phyloP scores from a whole-genome alignment of 805 yeast species.

The Candida suzukii region DNA sequence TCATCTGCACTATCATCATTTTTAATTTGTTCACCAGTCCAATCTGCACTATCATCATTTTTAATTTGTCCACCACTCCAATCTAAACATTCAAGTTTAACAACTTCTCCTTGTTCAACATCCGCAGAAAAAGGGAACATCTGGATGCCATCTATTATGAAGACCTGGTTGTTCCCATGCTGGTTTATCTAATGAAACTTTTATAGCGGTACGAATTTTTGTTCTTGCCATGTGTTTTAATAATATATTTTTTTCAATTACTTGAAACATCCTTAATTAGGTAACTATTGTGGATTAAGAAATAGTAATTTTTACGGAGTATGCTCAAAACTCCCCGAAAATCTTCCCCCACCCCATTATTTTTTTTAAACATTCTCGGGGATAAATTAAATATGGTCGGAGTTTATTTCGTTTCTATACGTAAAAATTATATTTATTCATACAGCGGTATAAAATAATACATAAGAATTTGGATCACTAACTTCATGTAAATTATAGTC shows the following conservation, averaged over 20 bases:
- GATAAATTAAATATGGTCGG: not conserved
- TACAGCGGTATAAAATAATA: slow-evolving; percentile 48
- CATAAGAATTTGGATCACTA: slow-evolving; percentile 53
- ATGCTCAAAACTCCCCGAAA: no score
- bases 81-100: slow-evolving; percentile 43
- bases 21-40: slow-evolving; percentile 22
- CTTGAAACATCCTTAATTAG: not conserved
- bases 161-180: slow-evolving; percentile 39
- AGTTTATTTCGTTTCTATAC: no score
- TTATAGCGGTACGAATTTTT: slow-evolving; percentile 30
- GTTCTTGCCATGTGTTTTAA: slow-evolving; percentile 7
- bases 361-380: no score
- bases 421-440: not conserved
- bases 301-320: no score
- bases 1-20: slow-evolving; percentile 40
- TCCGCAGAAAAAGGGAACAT: slow-evolving; percentile 34
- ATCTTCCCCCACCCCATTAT: no score
- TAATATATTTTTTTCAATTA: not conserved
- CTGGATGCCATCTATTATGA: slow-evolving; percentile 51
- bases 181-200: slow-evolving; percentile 35
- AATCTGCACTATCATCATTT: no score
- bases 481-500: slow-evolving; percentile 33
- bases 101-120: slow-evolving; percentile 35
- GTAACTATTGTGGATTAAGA: no score
- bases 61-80: slow-evolving; percentile 29